phyloP scores from a whole-genome alignment of 345 rosid species.

The Adansonia digitata region DNA sequence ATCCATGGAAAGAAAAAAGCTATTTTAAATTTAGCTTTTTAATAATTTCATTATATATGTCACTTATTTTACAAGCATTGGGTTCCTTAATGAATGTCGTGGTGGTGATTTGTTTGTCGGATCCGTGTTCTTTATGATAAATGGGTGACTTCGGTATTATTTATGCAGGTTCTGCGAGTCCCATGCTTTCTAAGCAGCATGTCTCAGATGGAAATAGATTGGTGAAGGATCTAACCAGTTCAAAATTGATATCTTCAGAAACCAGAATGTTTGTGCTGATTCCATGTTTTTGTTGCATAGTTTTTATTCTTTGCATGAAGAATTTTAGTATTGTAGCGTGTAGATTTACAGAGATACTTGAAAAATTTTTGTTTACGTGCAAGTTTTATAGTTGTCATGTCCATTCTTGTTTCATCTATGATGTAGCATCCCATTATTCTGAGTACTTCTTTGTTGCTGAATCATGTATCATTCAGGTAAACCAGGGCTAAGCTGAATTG shows the following conservation, averaged over 20 bases:
- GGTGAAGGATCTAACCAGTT: conserved; percentile 47
- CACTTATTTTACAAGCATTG: background rate
- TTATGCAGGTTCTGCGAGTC: conserved; percentile 72
- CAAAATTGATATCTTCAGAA: conserved; percentile 36
- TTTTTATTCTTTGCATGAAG: background rate
- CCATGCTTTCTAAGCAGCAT: conserved; percentile 70
- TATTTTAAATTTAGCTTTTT: background rate
- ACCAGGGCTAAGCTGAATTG: background rate
- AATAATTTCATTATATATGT: background rate
- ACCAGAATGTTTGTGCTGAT: conserved; percentile 49
- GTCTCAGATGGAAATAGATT: conserved; percentile 59
- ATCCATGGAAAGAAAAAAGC: background rate
- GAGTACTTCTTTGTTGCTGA: background rate
- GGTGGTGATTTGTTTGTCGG: background rate
- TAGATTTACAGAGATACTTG: background rate
- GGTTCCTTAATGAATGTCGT: background rate
- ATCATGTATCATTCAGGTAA: background rate
- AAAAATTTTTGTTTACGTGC: background rate
- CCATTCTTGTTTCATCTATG: background rate
- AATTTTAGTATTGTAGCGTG: background rate
- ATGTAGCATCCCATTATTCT: background rate
- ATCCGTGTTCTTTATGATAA: background rate
- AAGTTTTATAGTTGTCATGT: background rate
- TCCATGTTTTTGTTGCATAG: background rate
- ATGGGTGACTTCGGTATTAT: background rate